Percentiles rank a stretch among this genome's conserved stretches.
Evolutionary conservation across 495 filamentous ascomycete genomes (phyloP).

Genomic region (Talaromyces wortmannii): DNA sequence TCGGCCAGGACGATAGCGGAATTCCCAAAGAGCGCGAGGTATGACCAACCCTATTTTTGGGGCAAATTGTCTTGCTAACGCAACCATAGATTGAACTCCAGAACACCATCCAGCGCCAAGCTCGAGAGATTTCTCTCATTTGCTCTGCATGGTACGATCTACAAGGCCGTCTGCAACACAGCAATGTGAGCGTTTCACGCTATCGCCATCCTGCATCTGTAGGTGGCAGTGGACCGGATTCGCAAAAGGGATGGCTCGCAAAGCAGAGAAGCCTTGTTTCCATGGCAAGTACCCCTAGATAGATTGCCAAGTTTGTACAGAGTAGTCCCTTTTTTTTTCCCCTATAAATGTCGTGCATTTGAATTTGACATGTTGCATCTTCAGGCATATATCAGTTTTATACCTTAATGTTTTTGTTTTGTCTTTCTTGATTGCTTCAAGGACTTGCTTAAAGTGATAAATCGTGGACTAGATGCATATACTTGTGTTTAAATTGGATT

Average conservation of each 20-base stretch:
- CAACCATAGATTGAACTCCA: conserved; percentile 48
- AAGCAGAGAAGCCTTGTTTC: conserved; percentile 74
- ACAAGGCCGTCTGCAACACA: conserved; percentile 75
- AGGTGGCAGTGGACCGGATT: conserved; percentile 64
- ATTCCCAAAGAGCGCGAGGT: conserved; percentile 45
- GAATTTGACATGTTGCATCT: background rate
- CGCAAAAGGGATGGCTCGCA: conserved; percentile 82
- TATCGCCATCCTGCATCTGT: conserved; percentile 21
- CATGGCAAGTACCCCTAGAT: conserved; percentile 1
- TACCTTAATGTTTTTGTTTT: too few species aligned
- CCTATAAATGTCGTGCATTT: background rate
- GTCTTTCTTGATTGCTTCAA: too few species aligned
- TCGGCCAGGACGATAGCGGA: conserved; percentile 27
- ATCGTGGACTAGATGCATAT: too few species aligned
- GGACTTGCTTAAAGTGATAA: too few species aligned
- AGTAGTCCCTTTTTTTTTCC: background rate
- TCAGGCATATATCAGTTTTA: background rate
- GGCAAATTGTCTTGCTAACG: background rate
- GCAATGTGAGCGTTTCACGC: conserved; percentile 60
- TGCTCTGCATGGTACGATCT: conserved; percentile 91
- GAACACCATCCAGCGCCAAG: conserved; percentile 59
- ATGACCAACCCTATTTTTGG: conserved; percentile 9
- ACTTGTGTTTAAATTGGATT: too few species aligned
- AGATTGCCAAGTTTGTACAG: background rate
- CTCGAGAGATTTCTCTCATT: conserved; percentile 76